These are phyloP conservation scores for Jaltomata sinuosa DNA, from an alignment of 257 asterid genomes.

Conservation along the genomic window DNA sequence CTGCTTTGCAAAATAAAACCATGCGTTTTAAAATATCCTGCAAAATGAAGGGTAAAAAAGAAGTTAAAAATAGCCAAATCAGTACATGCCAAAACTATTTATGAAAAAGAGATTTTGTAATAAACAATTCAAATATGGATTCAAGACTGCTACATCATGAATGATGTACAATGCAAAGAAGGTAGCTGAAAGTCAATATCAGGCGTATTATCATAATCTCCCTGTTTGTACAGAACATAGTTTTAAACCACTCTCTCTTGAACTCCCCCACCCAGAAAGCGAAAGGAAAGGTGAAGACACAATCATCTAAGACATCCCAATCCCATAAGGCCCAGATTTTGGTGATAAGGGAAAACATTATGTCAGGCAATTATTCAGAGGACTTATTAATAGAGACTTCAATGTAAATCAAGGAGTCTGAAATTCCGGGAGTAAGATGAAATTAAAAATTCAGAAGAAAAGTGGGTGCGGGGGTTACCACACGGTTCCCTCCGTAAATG, in stretches of 20 bases:
- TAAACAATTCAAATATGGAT: neutral
- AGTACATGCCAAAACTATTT: neutral
- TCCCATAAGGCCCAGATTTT: neutral
- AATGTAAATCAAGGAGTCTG: neutral
- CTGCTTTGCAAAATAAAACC: conserved; percentile 91
- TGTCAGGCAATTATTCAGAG: neutral
- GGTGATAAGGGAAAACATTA: neutral
- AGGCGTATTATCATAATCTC: neutral
- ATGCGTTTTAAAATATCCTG: conserved; percentile 96
- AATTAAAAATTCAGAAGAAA: neutral
- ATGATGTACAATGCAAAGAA: neutral
- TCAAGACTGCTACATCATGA: neutral
- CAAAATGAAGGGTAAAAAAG: conserved; percentile 13
- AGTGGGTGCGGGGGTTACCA: conserved; percentile 30
- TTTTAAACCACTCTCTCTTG: neutral
- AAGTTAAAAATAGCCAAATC: neutral
- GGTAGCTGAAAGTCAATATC: neutral
- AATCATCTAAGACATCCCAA: neutral
- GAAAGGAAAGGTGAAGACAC: neutral
- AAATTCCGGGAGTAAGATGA: neutral
- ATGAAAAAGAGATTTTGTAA: neutral
- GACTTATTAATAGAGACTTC: neutral
- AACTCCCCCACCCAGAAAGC: neutral
- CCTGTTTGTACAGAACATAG: neutral
- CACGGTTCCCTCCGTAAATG: conserved; percentile 79